These are phyloP conservation scores for Fusarium sp. DNA, from an alignment of 2,329 filamentous ascomycete species.

Conservation along the genomic window DNA sequence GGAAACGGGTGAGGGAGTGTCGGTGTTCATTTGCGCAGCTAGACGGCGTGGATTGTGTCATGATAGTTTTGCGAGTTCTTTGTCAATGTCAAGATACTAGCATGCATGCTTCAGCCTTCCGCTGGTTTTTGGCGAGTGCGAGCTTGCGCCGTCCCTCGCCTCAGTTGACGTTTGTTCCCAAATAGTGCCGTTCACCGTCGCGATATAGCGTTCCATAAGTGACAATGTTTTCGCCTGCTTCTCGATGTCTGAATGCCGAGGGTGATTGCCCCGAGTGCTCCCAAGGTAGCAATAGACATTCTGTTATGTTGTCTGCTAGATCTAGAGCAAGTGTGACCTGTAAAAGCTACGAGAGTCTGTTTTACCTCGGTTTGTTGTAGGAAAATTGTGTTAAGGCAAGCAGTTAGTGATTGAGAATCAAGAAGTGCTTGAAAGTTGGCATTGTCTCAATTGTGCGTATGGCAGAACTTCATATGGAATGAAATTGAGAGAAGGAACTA, in stretches of 20 bases:
- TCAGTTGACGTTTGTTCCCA: background rate
- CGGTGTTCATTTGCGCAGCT: slow-evolving; percentile 28
- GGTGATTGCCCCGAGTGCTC: background rate
- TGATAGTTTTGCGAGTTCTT: slow-evolving; percentile 40
- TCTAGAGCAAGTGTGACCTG: background rate
- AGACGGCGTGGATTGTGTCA: slow-evolving; percentile 42
- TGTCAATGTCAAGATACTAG: slow-evolving; percentile 36
- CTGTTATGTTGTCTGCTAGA: background rate
- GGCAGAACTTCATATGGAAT: background rate
- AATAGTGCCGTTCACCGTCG: background rate
- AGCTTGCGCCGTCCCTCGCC: slow-evolving; percentile 1
- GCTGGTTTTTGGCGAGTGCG: background rate
- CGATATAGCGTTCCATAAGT: background rate
- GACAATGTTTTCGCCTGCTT: background rate
- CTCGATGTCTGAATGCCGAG: slow-evolving; percentile 4
- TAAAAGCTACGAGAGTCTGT: background rate
- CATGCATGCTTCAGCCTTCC: slow-evolving; percentile 11
- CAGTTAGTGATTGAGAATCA: background rate
- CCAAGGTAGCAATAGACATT: too few species aligned
- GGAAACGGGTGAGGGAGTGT: slow-evolving; percentile 17
- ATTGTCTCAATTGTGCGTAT: background rate
- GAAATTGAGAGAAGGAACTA: background rate
- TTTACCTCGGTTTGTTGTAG: background rate
- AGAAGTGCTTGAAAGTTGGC: background rate
- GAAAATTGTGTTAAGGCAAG: background rate